Percentiles rank a stretch among this genome's conserved stretches.
These are phyloP conservation scores for Ilex paraguariensis DNA, from an alignment of 305 asterid genomes.

Conservation along the genomic window DNA sequence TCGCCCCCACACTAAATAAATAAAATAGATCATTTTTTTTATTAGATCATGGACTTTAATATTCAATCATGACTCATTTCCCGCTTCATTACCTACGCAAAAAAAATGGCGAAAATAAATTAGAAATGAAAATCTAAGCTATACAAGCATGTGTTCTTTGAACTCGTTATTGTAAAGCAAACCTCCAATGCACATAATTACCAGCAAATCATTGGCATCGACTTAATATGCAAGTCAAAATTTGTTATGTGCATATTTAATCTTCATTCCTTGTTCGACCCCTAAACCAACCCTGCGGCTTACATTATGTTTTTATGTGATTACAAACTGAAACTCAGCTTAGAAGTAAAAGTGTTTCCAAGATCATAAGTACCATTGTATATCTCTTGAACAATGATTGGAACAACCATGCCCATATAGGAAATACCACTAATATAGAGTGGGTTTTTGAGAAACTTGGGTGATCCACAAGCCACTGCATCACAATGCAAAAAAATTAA, in stretches of 20 bases:
- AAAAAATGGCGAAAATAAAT: not conserved
- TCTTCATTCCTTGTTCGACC: too few relatives aligned
- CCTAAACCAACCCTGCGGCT: too few relatives aligned
- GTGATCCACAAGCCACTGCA: constrained; percentile 44
- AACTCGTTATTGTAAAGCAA: too few relatives aligned
- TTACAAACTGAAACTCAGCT: too few relatives aligned
- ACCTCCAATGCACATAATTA: too few relatives aligned
- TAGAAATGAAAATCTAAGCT: not conserved
- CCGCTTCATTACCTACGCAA: constrained; percentile 14
- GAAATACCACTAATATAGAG: constrained; percentile 40
- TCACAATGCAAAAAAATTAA: not conserved
- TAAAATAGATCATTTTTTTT: not conserved
- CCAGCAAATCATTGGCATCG: too few relatives aligned
- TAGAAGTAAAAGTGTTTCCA: too few relatives aligned
- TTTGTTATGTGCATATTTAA: too few relatives aligned
- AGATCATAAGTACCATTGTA: constrained; percentile 22
- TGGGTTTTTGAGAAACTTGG: constrained; percentile 25
- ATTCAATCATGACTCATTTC: constrained; percentile 9
- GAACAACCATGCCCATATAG: constrained; percentile 29
- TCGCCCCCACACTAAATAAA: not conserved
- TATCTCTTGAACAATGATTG: constrained; percentile 25
- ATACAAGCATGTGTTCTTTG: too few relatives aligned
- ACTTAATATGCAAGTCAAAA: too few relatives aligned
- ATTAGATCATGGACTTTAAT: constrained; percentile 8
- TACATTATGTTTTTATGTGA: too few relatives aligned